These are phyloP conservation scores for Aspergillus sp. DNA, from an alignment of 2,329 filamentous ascomycete species.

Conservation along the genomic window DNA sequence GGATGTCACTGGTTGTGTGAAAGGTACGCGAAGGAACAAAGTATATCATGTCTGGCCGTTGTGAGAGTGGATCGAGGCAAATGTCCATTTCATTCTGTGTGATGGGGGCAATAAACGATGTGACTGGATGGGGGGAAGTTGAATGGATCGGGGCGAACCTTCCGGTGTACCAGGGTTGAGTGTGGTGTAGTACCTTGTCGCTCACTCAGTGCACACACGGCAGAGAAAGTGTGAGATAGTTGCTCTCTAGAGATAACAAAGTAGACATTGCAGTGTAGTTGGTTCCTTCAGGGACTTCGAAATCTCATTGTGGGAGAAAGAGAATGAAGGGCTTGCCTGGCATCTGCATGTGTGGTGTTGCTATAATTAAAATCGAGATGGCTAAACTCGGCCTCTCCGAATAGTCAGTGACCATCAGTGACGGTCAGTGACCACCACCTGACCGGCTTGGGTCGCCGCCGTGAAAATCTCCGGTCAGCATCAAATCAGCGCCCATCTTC, in stretches of 20 bases:
- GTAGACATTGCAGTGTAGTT: neutral
- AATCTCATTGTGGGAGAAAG: neutral
- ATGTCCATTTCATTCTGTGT: neutral
- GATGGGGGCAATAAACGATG: neutral
- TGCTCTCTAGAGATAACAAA: neutral
- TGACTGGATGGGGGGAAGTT: conserved; percentile 16
- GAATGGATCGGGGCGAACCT: conserved; percentile 31
- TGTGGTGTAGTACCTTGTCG: neutral
- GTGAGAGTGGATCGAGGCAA: neutral
- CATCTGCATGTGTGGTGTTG: neutral
- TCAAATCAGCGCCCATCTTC: conserved; percentile 20
- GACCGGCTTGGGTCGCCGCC: conserved; percentile 11
- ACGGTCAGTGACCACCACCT: conserved; percentile 26
- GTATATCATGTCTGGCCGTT: conserved; percentile 13
- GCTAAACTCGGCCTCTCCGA: conserved; percentile 25
- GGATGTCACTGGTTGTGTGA: conserved; percentile 15
- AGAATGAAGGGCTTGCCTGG: neutral
- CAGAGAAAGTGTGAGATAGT: neutral
- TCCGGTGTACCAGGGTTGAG: conserved; percentile 26
- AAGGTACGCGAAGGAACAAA: neutral
- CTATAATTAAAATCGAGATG: neutral
- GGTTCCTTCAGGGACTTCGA: neutral
- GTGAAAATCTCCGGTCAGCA: conserved; percentile 19
- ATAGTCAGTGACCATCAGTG: conserved; percentile 21
- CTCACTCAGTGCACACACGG: neutral